Evolutionary conservation across 1,139 yeast genomes (phyloP), one percentile per base, ranked within the genome.

Genomic region (Blastobotrys niveus): DNA sequence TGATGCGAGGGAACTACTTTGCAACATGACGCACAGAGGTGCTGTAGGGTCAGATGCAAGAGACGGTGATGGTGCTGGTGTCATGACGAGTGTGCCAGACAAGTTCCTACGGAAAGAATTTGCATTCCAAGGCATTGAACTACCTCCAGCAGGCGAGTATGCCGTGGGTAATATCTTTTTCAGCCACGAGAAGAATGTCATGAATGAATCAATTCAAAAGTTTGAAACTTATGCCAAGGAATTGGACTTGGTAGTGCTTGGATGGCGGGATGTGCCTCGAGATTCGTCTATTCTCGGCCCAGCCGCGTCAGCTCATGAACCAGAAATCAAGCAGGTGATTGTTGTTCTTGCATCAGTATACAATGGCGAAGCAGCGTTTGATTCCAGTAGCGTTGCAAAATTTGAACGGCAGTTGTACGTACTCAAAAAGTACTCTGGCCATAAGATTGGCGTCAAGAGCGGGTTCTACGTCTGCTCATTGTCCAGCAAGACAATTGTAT

Each of bases 21-120:
- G 97, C 72, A 91, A 91, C 68, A 91, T 91, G 97, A 85, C 96
- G 52, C 98, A 91, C 66, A 79, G 98, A 70, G 98, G 98, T 62
- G 98, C 98, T 40, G 96, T 89, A 52, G 85, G 87, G 27, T 80
- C 94, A 38, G 95, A 88, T 62, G 95, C 97, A 24, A 79, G 89
- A 59, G 96, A 91, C 63, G 98, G 98, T 67, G 98, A 91, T 64
- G 98, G 98, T 68, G 98, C 98, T 34, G 98, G 98, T 65, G 88
- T 91, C 51, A 79, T 91, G 76, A 79, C 93, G 43, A 83, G 95
- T 35, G 80, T 91, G 52, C 96, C 97, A 34, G 96, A 89, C 68
- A 80, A 76, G 55, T 86, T 91, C 64, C 79, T 91, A 71, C 67
- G 68, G 51, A 79, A 91, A 63, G 97, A 91, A 68, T 89, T 89